Evolutionary conservation across 1,284 basidiomycete species (phyloP), one percentile per base, ranked within the genome.

Genomic region (Ceratobasidium sp.): DNA sequence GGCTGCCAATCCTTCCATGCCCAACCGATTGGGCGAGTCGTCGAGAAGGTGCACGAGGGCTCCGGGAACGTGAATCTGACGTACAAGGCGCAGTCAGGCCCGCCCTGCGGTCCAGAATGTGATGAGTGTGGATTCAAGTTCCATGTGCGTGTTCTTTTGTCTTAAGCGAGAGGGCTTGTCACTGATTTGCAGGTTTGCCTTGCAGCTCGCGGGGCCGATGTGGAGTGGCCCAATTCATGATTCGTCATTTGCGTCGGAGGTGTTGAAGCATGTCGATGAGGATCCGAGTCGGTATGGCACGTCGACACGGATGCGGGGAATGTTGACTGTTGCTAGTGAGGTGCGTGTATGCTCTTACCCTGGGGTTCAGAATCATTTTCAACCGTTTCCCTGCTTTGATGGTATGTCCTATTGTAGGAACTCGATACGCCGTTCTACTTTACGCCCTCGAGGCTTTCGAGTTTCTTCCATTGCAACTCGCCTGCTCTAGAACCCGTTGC

Each of bases 221-320:
- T 99, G 97, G 97, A 89, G 93, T 16, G 96, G 92, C 0, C 87
- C 91, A 0, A 83, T 99, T 26, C 97, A 99, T 78, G 88, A 96
- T 79, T 79, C 83, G 0, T 84, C 83, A 0, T 99, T 98, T 78
- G 87, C 95, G 32, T 80, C 83, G 11, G 87, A 88, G 75, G 88
- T 97, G 8, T 83, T 98, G n/a, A 83, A 87, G 30, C 91, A 94
- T 77, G 83, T 98, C 8, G 87, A 92, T 75, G 81, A 78, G 16
- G 87, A 89, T 74, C 78, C 85, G 73, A 82, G 83, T 38, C 86
- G 85, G 63, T 98, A 97, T 79, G 90, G 90, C 26, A 99, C 98
- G 0, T 85, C 87, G 30, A 78, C 87, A 0, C 86, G 98, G 59
- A 98, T 99, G 89, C 91, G 91, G 80, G 97, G 98, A 1, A 99